Evolutionary conservation across 2,329 filamentous ascomycete genomes (phyloP).

Genomic region (Aspergillus viridinutans): DNA sequence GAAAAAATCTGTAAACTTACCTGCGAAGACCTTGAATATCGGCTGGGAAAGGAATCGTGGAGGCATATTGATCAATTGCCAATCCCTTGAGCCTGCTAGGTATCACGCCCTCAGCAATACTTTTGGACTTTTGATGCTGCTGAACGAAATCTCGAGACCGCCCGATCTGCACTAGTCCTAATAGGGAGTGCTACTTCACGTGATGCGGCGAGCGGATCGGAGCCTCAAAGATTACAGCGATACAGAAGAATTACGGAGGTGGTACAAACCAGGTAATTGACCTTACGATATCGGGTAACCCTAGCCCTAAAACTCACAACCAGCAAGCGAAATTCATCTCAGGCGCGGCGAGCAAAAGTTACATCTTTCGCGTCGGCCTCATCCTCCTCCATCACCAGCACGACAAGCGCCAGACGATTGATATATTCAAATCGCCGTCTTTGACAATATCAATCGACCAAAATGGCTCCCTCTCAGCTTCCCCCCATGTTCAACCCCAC

Average conservation of each 20-base stretch:
- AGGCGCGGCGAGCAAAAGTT: constrained; percentile 24
- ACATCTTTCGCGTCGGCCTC: constrained; percentile 25
- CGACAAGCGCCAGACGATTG: constrained; percentile 46
- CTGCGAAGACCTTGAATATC: constrained; percentile 56
- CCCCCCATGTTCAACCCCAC: constrained; percentile 96
- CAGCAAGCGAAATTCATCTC: constrained; percentile 35
- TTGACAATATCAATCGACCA: constrained; percentile 55
- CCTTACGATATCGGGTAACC: constrained; percentile 13
- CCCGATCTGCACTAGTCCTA: constrained; percentile 22
- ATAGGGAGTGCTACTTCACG: constrained; percentile 8
- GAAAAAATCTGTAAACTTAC: constrained; percentile 44
- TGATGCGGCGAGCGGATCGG: constrained; percentile 11
- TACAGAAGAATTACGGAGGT: neutral
- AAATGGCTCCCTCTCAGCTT: constrained; percentile 93
- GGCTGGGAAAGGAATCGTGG: constrained; percentile 61
- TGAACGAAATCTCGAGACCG: constrained; percentile 30
- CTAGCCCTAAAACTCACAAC: constrained; percentile 40
- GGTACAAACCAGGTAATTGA: neutral
- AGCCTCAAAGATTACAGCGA: neutral
- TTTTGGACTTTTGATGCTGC: constrained; percentile 9
- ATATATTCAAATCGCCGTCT: constrained; percentile 36
- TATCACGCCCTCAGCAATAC: constrained; percentile 7
- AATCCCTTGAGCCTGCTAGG: neutral
- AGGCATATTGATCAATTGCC: constrained; percentile 52
- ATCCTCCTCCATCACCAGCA: constrained; percentile 30